Evolutionary conservation across 345 rosid species (phyloP).

Genomic region (Eutrema yunnanense): DNA sequence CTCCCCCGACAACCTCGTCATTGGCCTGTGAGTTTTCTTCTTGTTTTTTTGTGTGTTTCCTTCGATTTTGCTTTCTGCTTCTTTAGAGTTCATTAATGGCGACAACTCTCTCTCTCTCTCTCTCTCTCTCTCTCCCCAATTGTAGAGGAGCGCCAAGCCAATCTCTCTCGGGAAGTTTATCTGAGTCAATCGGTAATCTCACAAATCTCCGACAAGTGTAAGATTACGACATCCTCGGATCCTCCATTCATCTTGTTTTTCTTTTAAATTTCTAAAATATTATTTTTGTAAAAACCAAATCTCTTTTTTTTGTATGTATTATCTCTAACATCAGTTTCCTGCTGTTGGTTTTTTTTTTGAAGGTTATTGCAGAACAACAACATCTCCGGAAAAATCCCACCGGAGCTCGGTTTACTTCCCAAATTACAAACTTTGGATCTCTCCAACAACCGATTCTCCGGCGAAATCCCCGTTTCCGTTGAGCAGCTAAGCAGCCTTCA

Average conservation of each 20-base stretch:
- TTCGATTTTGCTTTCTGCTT: neutral
- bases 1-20: constrained; percentile 74
- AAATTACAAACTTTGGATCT: constrained; percentile 83
- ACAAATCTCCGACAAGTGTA: constrained; percentile 93
- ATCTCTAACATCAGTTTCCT: neutral
- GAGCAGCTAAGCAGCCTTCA: constrained; percentile 59
- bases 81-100: constrained; percentile 17
- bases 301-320: neutral
- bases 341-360: constrained; percentile 4
- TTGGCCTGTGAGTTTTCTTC: constrained; percentile 49
- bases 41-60: no score
- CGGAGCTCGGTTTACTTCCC: constrained; percentile 61
- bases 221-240: constrained; percentile 30
- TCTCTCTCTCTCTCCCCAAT: neutral
- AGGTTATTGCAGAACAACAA: constrained; percentile 88
- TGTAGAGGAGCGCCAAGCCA: constrained; percentile 92
- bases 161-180: constrained; percentile 71
- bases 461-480: constrained; percentile 50
- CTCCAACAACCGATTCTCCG: constrained; percentile 64
- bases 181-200: constrained; percentile 66
- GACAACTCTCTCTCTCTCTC: neutral
- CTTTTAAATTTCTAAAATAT: neutral
- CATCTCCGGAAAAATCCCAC: constrained; percentile 70
- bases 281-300: neutral
- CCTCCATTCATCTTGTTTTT: neutral